These are phyloP conservation scores for Yamagishiella unicocca DNA, from an alignment of 139 green algal genomes.

Conservation along the genomic window DNA sequence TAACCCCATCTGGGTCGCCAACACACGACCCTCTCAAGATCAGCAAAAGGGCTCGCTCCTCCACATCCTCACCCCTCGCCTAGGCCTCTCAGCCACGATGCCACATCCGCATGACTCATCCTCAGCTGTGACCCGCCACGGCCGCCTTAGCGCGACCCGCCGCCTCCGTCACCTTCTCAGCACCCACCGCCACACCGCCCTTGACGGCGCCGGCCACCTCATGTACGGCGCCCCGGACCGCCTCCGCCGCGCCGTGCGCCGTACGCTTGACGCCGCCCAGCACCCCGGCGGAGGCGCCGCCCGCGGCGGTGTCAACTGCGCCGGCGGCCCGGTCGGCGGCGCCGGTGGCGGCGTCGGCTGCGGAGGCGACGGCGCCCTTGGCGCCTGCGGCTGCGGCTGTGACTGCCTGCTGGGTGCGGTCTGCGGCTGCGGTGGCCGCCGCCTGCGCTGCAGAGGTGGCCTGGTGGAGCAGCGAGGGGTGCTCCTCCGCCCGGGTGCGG, in stretches of 20 bases:
- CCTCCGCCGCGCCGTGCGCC: constrained; percentile 8
- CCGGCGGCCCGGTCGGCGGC: neutral
- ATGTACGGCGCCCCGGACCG: neutral
- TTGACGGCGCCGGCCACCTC: constrained; percentile 11
- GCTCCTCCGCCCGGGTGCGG: constrained; percentile 20
- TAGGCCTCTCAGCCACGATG: neutral
- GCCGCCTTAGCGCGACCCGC: neutral
- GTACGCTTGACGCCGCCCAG: neutral
- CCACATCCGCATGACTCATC: neutral
- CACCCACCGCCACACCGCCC: constrained; percentile 8
- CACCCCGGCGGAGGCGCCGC: neutral
- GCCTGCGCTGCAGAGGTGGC: neutral
- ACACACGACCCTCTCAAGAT: no score
- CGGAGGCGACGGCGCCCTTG: neutral
- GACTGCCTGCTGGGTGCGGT: neutral
- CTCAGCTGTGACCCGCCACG: neutral
- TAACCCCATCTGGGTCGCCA: no score
- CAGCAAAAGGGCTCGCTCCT: neutral
- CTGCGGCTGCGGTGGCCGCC: neutral
- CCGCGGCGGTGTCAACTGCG: neutral
- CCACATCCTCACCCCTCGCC: neutral
- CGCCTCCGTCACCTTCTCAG: constrained; percentile 13
- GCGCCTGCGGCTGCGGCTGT: neutral
- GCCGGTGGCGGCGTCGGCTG: neutral
- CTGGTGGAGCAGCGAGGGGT: constrained; percentile 15